Evolutionary conservation across 805 yeast species (phyloP).

Genomic region (Yarrowia bubula): DNA sequence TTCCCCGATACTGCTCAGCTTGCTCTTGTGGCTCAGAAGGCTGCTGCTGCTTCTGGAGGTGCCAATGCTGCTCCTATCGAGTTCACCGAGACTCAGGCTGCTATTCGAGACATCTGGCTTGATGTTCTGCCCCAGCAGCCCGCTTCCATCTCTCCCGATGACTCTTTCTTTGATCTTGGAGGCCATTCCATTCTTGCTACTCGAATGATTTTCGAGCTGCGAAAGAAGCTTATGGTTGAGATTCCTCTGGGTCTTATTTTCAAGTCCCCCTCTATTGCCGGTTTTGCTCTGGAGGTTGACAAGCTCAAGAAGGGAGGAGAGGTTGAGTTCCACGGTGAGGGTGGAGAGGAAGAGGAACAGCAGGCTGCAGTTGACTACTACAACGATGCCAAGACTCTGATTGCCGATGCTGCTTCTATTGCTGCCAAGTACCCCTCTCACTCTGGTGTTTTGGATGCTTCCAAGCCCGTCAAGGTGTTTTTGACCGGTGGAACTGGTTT

Average conservation of each 20-base stretch:
- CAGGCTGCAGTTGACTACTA: conserved; percentile 51
- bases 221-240: conserved; percentile 73
- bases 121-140: conserved; percentile 82
- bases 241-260: conserved; percentile 88
- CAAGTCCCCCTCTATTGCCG: conserved; percentile 79
- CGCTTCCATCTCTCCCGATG: conserved; percentile 68
- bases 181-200: conserved; percentile 98
- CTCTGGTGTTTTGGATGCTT: conserved; percentile 43
- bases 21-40: conserved; percentile 62
- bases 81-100: conserved; percentile 63
- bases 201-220: conserved; percentile 88
- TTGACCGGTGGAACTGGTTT: conserved; percentile 97
- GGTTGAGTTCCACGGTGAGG: conserved; percentile 30
- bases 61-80: conserved; percentile 43
- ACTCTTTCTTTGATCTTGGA: conserved; percentile 94
- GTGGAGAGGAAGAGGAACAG: conserved; percentile 37
- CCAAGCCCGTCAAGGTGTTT: conserved; percentile 57
- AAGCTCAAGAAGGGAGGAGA: conserved; percentile 52
- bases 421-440: conserved; percentile 48
- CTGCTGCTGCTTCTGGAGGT: conserved; percentile 34
- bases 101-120: conserved; percentile 81
- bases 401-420: conserved; percentile 39
- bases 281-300: conserved; percentile 72
- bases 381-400: conserved; percentile 64
- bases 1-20: conserved; percentile 90